phyloP scores from a whole-genome alignment of 169 alveolate species.

The Plasmodium malariae region DNA sequence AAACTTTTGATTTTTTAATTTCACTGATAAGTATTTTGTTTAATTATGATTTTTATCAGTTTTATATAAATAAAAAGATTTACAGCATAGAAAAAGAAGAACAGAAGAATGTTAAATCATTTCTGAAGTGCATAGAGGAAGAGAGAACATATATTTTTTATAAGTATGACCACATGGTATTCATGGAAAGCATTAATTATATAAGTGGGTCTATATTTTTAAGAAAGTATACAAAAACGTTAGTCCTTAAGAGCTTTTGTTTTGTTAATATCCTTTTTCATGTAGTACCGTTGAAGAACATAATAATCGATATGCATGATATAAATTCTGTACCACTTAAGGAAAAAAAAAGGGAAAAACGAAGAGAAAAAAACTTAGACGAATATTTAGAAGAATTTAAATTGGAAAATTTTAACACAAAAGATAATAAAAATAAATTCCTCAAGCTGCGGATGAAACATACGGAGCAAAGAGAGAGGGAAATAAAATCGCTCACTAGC shows the following conservation, averaged over 20 bases:
- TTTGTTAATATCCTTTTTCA: constrained; percentile 51
- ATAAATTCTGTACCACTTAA: background rate
- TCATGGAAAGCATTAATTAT: constrained; percentile 37
- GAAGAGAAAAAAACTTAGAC: background rate
- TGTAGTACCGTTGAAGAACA: constrained; percentile 4
- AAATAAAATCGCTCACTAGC: too few relatives aligned
- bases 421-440: background rate
- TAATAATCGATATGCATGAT: constrained; percentile 36
- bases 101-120: background rate
- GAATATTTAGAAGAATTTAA: constrained; percentile 4
- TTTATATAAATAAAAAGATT: constrained; percentile 30
- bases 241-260: constrained; percentile 38
- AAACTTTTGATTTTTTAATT: constrained; percentile 41
- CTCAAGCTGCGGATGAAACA: background rate
- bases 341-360: background rate
- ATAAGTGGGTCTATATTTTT: constrained; percentile 38
- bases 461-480: background rate
- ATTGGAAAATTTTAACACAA: background rate
- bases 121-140: constrained; percentile 16
- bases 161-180: constrained; percentile 25
- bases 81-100: constrained; percentile 18
- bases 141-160: constrained; percentile 7
- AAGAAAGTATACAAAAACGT: constrained; percentile 10
- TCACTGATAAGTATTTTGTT: constrained; percentile 1
- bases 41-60: constrained; percentile 40